These are phyloP conservation scores for Aspergillus sp. DNA, from an alignment of 2,329 filamentous ascomycete genomes.

Conservation along the genomic window DNA sequence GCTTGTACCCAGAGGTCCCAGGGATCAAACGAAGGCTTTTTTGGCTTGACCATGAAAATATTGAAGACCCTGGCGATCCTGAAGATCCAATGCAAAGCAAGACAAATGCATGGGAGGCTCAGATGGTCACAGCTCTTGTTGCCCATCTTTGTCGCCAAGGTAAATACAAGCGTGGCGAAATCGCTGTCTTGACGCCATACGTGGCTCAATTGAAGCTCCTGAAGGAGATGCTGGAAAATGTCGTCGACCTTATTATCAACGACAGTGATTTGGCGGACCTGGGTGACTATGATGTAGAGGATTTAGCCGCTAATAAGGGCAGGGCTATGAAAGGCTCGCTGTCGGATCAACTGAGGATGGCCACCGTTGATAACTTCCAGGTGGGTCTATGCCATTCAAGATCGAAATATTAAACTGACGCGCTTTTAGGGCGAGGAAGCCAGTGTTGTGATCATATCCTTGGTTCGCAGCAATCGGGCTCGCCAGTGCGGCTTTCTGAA, in stretches of 20 bases:
- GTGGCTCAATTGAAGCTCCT: conserved; percentile 17
- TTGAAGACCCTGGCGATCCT: conserved; percentile 14
- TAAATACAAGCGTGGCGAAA: conserved; percentile 19
- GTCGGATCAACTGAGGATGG: not conserved
- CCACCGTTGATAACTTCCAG: conserved; percentile 13
- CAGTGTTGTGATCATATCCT: conserved; percentile 5
- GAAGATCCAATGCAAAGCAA: conserved; percentile 14
- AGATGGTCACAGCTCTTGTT: conserved; percentile 22
- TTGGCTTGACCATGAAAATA: conserved; percentile 21
- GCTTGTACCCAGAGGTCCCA: not conserved
- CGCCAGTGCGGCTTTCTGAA: conserved; percentile 9
- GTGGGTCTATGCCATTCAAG: not conserved
- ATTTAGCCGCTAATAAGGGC: not conserved
- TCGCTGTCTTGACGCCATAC: conserved; percentile 24
- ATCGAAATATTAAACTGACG: not conserved
- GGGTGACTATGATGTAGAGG: not conserved
- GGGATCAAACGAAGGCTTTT: conserved; percentile 16
- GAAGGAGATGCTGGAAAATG: not conserved
- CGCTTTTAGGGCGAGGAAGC: conserved; percentile 11
- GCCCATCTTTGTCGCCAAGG: conserved; percentile 23
- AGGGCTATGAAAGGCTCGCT: not conserved
- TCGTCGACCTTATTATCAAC: conserved; percentile 4
- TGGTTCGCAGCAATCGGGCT: conserved; percentile 11
- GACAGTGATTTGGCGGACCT: not conserved
- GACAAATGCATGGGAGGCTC: conserved; percentile 20